Conservation (phyloP, 1,139 yeast genomes). For the Magnusiomyces ingens region DNA sequence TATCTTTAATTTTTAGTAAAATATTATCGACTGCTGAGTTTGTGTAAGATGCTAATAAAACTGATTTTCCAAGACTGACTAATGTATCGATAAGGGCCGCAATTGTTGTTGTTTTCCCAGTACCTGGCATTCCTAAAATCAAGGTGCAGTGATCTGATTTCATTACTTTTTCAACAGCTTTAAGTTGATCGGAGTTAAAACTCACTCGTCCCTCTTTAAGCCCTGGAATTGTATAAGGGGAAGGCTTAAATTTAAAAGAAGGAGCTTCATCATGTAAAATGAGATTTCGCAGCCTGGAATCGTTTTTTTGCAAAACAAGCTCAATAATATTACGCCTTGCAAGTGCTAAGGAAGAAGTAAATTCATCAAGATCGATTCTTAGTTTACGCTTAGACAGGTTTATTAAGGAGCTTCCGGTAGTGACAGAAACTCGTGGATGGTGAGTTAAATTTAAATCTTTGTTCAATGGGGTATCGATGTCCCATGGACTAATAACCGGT, state of each 20-base stretch:
- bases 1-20: constrained; percentile 55
- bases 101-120: constrained; percentile 93
- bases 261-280: constrained; percentile 2
- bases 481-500: not conserved
- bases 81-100: constrained; percentile 62
- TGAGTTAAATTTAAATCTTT: not conserved
- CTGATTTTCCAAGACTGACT: constrained; percentile 54
- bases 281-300: not conserved
- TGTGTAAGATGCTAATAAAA: constrained; percentile 79
- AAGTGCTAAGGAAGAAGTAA: not conserved
- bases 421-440: not conserved
- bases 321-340: constrained; percentile 3
- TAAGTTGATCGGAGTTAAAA: constrained; percentile 62
- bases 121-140: constrained; percentile 96
- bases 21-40: constrained; percentile 96
- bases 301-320: not conserved
- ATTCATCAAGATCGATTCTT: not conserved
- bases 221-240: not conserved
- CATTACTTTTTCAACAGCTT: constrained; percentile 61
- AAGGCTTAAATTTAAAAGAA: constrained; percentile 8
- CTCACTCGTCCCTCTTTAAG: constrained; percentile 13
- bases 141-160: constrained; percentile 68
- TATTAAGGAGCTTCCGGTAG: not conserved
- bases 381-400: not conserved
- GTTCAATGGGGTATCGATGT: not conserved